Percentiles rank a stretch among this genome's conserved stretches.
These are phyloP conservation scores for Didymella pinodella DNA, from an alignment of 2,329 filamentous ascomycete species.

Conservation along the genomic window DNA sequence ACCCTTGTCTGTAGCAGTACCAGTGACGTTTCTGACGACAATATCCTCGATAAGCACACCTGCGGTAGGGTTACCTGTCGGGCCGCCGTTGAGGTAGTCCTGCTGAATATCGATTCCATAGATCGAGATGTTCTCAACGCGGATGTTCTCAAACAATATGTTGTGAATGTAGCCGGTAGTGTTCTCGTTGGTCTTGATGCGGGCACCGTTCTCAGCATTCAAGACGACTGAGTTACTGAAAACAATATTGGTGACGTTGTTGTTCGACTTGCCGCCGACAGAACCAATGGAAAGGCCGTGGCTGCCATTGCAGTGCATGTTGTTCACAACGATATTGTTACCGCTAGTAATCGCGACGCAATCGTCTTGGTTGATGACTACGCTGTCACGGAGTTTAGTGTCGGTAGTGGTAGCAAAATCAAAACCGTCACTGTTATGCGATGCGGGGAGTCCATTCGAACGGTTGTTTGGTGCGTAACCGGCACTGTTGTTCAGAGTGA, in stretches of 20 bases:
- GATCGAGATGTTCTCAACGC: conserved; percentile 54
- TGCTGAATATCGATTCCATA: conserved; percentile 63
- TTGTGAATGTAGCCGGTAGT: conserved; percentile 61
- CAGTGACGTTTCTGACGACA: conserved; percentile 53
- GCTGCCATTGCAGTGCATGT: conserved; percentile 59
- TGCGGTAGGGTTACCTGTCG: conserved; percentile 56
- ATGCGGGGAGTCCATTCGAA: conserved; percentile 13
- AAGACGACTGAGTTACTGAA: conserved; percentile 59
- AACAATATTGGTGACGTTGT: conserved; percentile 61
- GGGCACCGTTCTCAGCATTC: conserved; percentile 64
- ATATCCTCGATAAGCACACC: conserved; percentile 58
- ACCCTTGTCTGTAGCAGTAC: conserved; percentile 45
- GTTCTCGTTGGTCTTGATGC: conserved; percentile 65
- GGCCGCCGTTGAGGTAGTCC: conserved; percentile 60
- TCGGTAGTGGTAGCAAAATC: conserved; percentile 61
- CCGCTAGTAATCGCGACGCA: conserved; percentile 67
- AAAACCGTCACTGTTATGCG: conserved; percentile 20
- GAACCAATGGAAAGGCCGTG: conserved; percentile 68
- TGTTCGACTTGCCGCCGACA: conserved; percentile 63
- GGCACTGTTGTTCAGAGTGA: conserved; percentile 67
- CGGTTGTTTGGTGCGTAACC: conserved; percentile 53
- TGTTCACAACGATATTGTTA: conserved; percentile 44
- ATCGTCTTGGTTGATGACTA: conserved; percentile 66
- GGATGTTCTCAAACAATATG: conserved; percentile 58
- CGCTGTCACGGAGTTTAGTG: conserved; percentile 63